Evolutionary conservation across 2,329 filamentous ascomycete genomes (phyloP).

Genomic region (Aspergillus calidoustus): DNA sequence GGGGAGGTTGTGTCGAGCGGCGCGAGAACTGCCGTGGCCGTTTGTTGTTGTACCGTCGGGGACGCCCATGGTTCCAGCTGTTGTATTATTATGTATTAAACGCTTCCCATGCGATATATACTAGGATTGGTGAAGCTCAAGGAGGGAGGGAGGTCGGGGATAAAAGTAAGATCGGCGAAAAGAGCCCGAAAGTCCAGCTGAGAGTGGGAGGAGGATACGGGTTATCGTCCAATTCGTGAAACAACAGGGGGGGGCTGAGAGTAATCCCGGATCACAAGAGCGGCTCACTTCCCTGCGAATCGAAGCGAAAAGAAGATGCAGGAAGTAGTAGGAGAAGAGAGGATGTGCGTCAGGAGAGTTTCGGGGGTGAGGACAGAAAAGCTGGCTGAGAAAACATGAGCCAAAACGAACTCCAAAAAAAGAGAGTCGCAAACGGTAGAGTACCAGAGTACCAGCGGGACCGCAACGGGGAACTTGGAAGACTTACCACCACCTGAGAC

Average conservation of each 20-base stretch:
- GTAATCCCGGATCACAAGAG: conserved; percentile 6
- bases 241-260: conserved; percentile 5
- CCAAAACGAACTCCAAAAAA: conserved; percentile 1
- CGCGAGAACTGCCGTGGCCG: conserved; percentile 66
- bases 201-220: conserved; percentile 2
- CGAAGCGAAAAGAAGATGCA: conserved; percentile 4
- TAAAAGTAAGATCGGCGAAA: conserved; percentile 13
- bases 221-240: conserved; percentile 19
- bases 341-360: background rate
- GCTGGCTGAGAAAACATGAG: conserved; percentile 10
- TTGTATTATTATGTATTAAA: conserved; percentile 32
- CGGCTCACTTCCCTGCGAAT: background rate
- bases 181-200: conserved; percentile 5
- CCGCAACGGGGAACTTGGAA: background rate
- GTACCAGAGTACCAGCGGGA: background rate
- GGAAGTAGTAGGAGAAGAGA: conserved; percentile 1
- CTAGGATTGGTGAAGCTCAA: conserved; percentile 15
- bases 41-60: conserved; percentile 50
- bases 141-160: conserved; percentile 1
- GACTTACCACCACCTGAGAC: conserved; percentile 16
- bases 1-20: conserved; percentile 80
- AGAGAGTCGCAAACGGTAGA: conserved; percentile 16
- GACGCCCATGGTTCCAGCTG: conserved; percentile 43
- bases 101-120: conserved; percentile 30
- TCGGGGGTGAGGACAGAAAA: conserved; percentile 1